Base-by-base conservation (phyloP, 257 asterid species). In the Nicotiana sylvestris region DNA sequence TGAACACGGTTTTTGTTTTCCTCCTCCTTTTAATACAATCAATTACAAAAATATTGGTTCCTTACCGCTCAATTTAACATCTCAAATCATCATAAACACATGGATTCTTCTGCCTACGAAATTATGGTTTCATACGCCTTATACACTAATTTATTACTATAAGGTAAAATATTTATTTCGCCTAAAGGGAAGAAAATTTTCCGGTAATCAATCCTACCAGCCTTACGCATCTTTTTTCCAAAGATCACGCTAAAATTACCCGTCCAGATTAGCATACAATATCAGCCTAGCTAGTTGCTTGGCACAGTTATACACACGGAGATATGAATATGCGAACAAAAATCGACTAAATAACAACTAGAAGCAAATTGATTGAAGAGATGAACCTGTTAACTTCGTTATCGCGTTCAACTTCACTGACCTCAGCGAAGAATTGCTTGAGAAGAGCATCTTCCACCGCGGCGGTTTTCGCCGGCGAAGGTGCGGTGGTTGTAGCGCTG, bases 351-450 rank as follows among this genome's bases (percentile, higher is more conserved):
- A 16, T 56, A 9, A 9, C 11, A 56, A 56, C 61, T n/a, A 70
- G 8, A 70, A 69, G 21, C 25, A 21, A 29, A 72, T 46, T 21
- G 60, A 21, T 72, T 46, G 29, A n/a, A 58, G 49, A 84, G 33
- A 4, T 72, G 3, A 67, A 95, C 99, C 98, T 94, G 87, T 27
- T 79, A 82, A 96, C 99, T 93, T 96, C 98, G 82, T 94, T 96
- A 66, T 94, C 96, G 78, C 99, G 97, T 89, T 96, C 99, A 82
- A 94, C 98, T 89, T 94, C 99, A 90, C 98, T 87, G 84, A 96
- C 98, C 87, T 96, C 98, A 13, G 97, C 92, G 84, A 90, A 92
- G 92, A 96, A 94, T 88, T 91, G 86, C 90, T 92, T 96, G 58
- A 96, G 91, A 16, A 94, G 87, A 57, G 89, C 92, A 89, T 94